Conservation (phyloP, 345 rosid genomes). For the Ailanthus altissimus region DNA sequence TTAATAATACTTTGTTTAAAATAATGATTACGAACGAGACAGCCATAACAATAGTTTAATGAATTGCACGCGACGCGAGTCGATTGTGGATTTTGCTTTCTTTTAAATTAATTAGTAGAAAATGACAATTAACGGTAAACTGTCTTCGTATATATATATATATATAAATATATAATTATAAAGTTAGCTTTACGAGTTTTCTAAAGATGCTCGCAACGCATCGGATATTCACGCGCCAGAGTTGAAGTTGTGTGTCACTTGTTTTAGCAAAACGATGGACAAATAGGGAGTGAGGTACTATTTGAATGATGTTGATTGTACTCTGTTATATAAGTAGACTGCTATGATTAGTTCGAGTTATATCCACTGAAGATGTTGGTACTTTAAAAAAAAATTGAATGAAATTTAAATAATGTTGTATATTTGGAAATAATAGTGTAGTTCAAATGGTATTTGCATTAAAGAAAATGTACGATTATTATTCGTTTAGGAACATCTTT, state of each 20-base stretch:
- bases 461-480: no score
- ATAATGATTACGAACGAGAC: no score
- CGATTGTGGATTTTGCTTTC: neutral
- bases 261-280: neutral
- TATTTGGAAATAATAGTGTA: no score
- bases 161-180: neutral
- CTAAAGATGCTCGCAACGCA: neutral
- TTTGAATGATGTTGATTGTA: no score
- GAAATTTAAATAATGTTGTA: no score
- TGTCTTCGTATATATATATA: constrained; percentile 6
- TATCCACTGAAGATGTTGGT: no score
- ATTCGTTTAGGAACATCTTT: no score
- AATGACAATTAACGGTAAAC: constrained; percentile 58
- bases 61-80: neutral
- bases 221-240: neutral
- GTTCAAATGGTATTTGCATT: no score
- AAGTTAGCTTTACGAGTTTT: neutral
- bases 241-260: neutral
- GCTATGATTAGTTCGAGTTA: no score
- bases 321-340: no score
- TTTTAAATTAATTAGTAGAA: constrained; percentile 17
- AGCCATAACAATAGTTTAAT: neutral
- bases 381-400: no score
- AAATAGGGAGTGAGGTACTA: no score
- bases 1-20: constrained; percentile 11